Percentiles rank a stretch among this genome's conserved stretches.
Conservation (phyloP, 371 early-diverging fungal genomes). For the Mortierella polycephala region DNA sequence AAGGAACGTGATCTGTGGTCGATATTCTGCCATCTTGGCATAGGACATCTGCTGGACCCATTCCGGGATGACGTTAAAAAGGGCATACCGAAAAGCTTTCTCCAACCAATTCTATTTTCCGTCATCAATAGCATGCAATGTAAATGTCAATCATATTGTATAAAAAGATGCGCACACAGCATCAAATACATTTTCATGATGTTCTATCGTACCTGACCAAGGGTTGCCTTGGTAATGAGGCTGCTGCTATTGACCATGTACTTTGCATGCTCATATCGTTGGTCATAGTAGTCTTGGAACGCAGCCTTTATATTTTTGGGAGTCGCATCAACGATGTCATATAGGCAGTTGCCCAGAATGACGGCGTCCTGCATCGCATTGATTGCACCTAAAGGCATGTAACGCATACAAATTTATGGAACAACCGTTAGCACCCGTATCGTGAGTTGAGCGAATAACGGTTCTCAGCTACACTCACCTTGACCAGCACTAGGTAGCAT, state of each 20-base stretch:
- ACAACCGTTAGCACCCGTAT: too few relatives aligned
- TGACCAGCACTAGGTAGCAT: too few relatives aligned
- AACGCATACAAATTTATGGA: too few relatives aligned
- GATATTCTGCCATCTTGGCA: conserved; percentile 6
- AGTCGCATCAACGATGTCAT: conserved; percentile 1
- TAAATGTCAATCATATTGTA: too few relatives aligned
- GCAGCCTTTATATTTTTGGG: conserved; percentile 3
- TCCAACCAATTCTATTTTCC: conserved; percentile 15
- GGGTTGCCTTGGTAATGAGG: conserved; percentile 4
- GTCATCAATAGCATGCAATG: too few relatives aligned
- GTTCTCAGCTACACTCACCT: too few relatives aligned
- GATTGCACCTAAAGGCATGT: conserved; percentile 16
- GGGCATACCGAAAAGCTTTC: conserved; percentile 9
- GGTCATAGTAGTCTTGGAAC: conserved; percentile 9
- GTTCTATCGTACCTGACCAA: conserved; percentile 23
- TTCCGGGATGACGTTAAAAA: conserved; percentile 17
- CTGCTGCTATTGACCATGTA: conserved; percentile 4
- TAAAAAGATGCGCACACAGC: too few relatives aligned
- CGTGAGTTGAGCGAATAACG: too few relatives aligned
- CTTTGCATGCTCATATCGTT: conserved; percentile 11
- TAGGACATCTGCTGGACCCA: conserved; percentile 3
- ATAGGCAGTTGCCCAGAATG: conserved; percentile 13
- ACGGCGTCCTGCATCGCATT: conserved; percentile 37
- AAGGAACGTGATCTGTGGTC: conserved; percentile 20
- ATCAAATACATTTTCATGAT: too few relatives aligned